Conservation (phyloP, 73 alveolate species). For the Paramecium sexaurelia region DNA sequence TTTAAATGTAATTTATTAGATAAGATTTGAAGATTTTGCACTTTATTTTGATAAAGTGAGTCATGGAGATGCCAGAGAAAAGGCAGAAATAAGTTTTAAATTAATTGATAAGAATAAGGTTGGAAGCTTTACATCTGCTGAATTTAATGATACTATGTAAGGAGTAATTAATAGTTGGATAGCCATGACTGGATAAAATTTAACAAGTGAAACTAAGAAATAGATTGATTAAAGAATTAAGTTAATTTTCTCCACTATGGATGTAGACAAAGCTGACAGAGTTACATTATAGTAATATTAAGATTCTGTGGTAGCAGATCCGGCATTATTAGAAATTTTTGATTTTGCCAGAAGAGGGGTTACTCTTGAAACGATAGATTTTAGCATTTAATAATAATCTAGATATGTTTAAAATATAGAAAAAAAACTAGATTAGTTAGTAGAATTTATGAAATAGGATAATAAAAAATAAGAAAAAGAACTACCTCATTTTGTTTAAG, state of each 20-base stretch:
- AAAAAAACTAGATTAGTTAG: conserved; percentile 12
- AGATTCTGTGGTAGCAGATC: neutral
- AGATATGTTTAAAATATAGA: neutral
- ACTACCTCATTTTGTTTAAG: conserved; percentile 11
- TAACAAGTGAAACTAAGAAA: conserved; percentile 7
- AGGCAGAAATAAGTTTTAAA: conserved; percentile 53
- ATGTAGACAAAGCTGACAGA: conserved; percentile 42
- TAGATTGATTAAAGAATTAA: conserved; percentile 20
- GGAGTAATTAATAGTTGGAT: conserved; percentile 45
- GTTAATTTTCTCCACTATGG: conserved; percentile 33
- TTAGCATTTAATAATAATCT: neutral
- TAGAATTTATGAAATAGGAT: conserved; percentile 13
- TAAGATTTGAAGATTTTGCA: conserved; percentile 39
- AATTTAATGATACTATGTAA: conserved; percentile 41
- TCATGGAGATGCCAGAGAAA: conserved; percentile 37
- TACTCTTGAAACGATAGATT: neutral
- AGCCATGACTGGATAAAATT: conserved; percentile 54
- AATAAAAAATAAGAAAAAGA: neutral
- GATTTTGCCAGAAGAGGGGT: conserved; percentile 53
- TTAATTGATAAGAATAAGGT: conserved; percentile 27
- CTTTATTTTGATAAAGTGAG: conserved; percentile 32
- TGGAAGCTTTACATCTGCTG: conserved; percentile 5
- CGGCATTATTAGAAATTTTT: conserved; percentile 37
- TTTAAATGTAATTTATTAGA: conserved; percentile 5
- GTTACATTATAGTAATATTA: conserved; percentile 54